Base-by-base conservation (phyloP, 805 yeast genomes). In the Spathaspora arborariae region DNA sequence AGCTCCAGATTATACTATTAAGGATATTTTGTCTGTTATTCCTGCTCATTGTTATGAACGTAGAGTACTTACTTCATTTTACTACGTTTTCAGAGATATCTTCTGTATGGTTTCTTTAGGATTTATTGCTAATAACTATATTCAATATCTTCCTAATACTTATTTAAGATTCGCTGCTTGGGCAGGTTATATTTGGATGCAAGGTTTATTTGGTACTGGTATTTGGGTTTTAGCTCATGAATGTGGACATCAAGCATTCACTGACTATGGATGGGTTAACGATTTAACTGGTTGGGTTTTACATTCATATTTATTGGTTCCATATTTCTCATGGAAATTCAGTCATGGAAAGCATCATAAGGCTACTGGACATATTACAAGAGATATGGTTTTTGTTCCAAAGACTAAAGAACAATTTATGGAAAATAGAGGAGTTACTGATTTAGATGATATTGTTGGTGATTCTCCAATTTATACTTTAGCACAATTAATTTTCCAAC, bases 201-300 rank as follows among this genome's bases (percentile, higher is more conserved):
- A 80, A 56, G 89, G 92, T 22, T 68, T 87, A 46, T 79, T 85
- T 50, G 82, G 83, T 48, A 83, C 90, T 24, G 96, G 96, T 41
- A 45, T 84, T 42, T 88, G 96, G 96, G 85, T 88, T 42, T 61
- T 88, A 69, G 94, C 95, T 45, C 96, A 88, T 67, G 96, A 88
- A 67, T 88, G 96, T 74, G 96, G 96, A 50, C 96, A 88, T 65
- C 85, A 81, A 56, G 96, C 96, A 19, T 88, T 88, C 66, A 76
- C 85, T 35, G 87, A 84, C 57, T 82, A 81, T 60, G 81, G 81
- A 35, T 66, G 75, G 70, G 81, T 86, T 53, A 87, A 88, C 65
- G 92, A 88, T 65, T 66, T 80, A 35, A 85, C 84, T 39, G 96
- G 96, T 40, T 88, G 95, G 95, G 63, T 85, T 35, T 70, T 88